These are phyloP conservation scores for Annona cherimola DNA, from an alignment of 164 flowering plant genomes.

Conservation along the genomic window DNA sequence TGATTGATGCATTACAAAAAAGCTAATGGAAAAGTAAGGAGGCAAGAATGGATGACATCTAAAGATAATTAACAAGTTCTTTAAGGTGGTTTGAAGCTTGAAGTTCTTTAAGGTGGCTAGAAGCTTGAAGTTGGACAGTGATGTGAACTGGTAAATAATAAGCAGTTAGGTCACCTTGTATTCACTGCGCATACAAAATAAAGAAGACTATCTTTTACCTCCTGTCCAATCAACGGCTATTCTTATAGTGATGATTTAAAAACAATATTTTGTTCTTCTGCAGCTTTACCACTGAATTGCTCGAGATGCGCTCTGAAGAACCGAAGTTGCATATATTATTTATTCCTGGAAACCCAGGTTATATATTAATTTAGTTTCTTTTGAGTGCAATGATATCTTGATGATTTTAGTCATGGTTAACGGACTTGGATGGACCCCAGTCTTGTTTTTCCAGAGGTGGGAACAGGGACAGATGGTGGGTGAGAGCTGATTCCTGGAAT, in stretches of 20 bases:
- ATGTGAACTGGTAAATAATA: background rate
- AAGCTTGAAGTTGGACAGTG: background rate
- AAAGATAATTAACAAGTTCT: background rate
- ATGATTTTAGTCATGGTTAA: background rate
- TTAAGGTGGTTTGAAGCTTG: no score
- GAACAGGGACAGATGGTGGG: no score
- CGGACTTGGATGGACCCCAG: background rate
- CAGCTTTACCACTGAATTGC: constrained; percentile 60
- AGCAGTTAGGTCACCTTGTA: background rate
- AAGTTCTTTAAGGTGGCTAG: no score
- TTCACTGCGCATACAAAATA: background rate
- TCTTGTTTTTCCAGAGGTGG: no score
- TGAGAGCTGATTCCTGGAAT: no score
- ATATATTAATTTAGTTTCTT: background rate
- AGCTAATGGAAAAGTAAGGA: background rate
- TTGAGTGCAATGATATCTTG: background rate
- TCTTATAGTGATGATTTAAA: background rate
- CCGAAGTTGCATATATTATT: constrained; percentile 58
- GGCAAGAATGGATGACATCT: background rate
- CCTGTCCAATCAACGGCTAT: background rate
- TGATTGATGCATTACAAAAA: no score
- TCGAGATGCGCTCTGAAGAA: constrained; percentile 58
- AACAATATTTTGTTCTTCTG: background rate
- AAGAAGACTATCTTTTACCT: background rate
- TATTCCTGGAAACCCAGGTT: constrained; percentile 93